Percentiles rank a stretch among this genome's conserved stretches.
Conservation (phyloP, 208 protist species). For the Crithidia brevicula region DNA sequence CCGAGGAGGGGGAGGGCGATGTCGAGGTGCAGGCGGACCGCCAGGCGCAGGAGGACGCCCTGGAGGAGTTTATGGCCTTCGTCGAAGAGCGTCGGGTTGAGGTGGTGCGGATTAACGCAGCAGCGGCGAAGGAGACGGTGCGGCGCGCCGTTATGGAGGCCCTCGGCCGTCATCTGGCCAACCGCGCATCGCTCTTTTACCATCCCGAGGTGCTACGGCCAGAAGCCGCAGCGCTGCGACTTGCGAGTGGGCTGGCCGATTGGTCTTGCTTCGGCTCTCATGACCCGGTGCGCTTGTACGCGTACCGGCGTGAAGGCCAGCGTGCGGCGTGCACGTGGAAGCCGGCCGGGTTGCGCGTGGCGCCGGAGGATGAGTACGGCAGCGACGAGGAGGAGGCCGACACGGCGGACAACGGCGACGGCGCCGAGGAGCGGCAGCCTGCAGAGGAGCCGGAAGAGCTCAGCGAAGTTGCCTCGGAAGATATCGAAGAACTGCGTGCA, state of each 20-base stretch:
- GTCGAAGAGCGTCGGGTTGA: conserved; percentile 66
- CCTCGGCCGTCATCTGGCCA: conserved; percentile 55
- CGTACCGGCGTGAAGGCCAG: conserved; percentile 47
- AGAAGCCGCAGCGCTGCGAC: conserved; percentile 52
- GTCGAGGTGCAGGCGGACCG: conserved; percentile 21
- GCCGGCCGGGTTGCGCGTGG: conserved; percentile 31
- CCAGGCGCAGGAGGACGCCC: conserved; percentile 50
- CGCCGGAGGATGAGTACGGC: conserved; percentile 4
- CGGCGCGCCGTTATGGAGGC: conserved; percentile 45
- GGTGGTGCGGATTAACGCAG: conserved; percentile 61
- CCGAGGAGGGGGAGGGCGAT: conserved; percentile 4
- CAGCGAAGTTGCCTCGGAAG: conserved; percentile 70
- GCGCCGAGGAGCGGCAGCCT: conserved; percentile 32
- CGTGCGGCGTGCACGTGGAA: conserved; percentile 58
- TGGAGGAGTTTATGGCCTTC: conserved; percentile 69
- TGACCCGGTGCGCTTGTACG: conserved; percentile 73
- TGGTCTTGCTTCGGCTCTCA: conserved; percentile 67
- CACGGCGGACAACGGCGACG: conserved; percentile 3
- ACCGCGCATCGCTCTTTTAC: conserved; percentile 85
- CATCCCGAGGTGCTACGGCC: conserved; percentile 64
- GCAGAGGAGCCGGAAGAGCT: conserved; percentile 61
- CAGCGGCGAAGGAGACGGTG: conserved; percentile 59
- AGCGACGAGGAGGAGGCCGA: not conserved
- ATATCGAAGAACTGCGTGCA: conserved; percentile 74
- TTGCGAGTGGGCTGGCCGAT: conserved; percentile 45